A percentile compares a stretch with the other conserved stretches of the same genome.
phyloP scores from a whole-genome alignment of 177 flowering plant genomes.

The Vitis hybrid region DNA sequence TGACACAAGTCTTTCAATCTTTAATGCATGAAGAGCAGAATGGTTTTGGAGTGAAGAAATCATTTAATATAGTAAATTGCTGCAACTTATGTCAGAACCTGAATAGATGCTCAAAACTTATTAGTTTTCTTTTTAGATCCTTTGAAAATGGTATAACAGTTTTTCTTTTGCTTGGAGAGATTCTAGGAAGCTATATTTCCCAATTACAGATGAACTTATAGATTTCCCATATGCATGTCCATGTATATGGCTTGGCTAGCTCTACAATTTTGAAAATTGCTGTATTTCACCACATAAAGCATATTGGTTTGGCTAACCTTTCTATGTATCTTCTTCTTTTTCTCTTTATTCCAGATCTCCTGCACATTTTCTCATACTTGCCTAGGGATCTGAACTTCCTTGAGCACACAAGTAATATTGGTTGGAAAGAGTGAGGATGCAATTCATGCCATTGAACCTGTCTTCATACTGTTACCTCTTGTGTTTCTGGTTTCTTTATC shows the following conservation, averaged over 20 bases:
- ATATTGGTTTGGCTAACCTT: conserved; percentile 7
- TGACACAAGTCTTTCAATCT: too few species aligned
- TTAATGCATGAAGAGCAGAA: too few species aligned
- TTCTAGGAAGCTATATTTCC: too few species aligned
- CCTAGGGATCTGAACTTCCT: conserved; percentile 84
- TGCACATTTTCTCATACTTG: conserved; percentile 78
- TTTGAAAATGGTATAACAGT: too few species aligned
- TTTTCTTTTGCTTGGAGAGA: too few species aligned
- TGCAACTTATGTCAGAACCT: too few species aligned
- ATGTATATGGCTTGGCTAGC: neutral
- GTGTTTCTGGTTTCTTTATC: conserved; percentile 1
- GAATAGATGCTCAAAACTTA: too few species aligned
- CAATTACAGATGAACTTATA: neutral
- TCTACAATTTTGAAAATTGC: neutral
- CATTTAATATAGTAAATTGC: too few species aligned
- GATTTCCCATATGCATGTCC: neutral
- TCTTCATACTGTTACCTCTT: conserved; percentile 2
- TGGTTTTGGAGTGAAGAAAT: too few species aligned
- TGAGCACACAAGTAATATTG: conserved; percentile 76
- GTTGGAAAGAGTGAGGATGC: conserved; percentile 87
- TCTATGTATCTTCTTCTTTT: neutral
- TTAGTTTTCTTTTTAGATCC: too few species aligned
- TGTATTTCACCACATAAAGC: neutral
- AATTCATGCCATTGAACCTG: neutral
- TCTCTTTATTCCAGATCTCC: conserved; percentile 50